Evolutionary conservation across 768 basidiomycete genomes (phyloP), one percentile per base, ranked within the genome.

Genomic region (Pleurotus tuber-regium): DNA sequence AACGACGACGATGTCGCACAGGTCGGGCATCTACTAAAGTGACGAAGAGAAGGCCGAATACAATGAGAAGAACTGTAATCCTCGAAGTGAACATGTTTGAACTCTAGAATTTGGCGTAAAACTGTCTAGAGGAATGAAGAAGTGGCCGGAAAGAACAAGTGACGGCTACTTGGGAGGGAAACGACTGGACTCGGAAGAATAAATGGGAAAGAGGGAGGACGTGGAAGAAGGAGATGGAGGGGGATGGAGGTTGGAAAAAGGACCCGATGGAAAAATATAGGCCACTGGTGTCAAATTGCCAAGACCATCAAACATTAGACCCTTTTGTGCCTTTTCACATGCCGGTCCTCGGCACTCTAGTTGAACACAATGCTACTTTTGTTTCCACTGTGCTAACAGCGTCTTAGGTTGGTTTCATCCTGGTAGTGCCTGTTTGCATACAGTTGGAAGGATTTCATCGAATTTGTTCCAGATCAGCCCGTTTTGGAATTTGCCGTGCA

Each of bases 101-200:
- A 24, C 46, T 48, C 46, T 48, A 48, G 46, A 3, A 33, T 10
- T 30, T 48, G 30, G 35, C 5, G 28, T 46, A 26, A 42, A 42
- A 42, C 16, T 19, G 16, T 48, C 46, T 48, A 48, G 46, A 48
- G 46, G 46, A 48, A 35, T 18, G 46, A 48, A 48, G 31, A 48
- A 48, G 46, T 48, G 46, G 46, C 46, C 30, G 31, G 6, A 35
- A 35, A 21, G 46, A 35, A 47, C 31, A 23, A 24, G 31, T 31
- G 31, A 48, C 31, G 46, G 46, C 46, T 48, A 48, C 46, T 48
- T 48, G 46, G 31, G 31, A 48, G 46, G 31, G 35, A 48, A 48
- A 48, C 46, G 46, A 48, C 46, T 48, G 46, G 46, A 48, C 46
- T 48, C 46, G 46, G 46, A 48, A 24, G 46, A 48, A 48, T 48